Conservation (phyloP, 805 yeast species). For the Yamadazyma paraphyllophila region DNA sequence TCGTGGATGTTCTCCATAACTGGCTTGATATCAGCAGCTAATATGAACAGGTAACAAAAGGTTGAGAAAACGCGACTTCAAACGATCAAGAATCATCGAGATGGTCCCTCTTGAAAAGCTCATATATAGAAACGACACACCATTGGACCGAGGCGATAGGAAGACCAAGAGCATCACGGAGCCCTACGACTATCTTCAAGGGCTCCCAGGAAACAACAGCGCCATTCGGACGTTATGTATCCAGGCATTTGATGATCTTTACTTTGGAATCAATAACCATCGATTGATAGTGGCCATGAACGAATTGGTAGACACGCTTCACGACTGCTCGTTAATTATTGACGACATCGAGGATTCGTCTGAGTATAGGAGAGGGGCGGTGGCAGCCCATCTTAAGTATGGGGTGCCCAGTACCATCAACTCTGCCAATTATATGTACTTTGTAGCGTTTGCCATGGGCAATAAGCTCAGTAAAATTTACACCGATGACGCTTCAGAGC, state of each 20-base stretch:
- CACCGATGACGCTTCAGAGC: constrained; percentile 7
- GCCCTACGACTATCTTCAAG: constrained; percentile 32
- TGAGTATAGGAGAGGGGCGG: constrained; percentile 66
- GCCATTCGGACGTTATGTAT: constrained; percentile 30
- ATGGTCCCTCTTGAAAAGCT: background rate
- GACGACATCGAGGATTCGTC: constrained; percentile 91
- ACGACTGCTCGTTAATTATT: constrained; percentile 42
- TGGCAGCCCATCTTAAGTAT: constrained; percentile 73
- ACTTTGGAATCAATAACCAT: constrained; percentile 26
- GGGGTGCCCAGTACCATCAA: constrained; percentile 83
- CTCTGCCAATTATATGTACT: constrained; percentile 79
- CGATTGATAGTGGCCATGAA: constrained; percentile 24
- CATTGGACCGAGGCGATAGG: constrained; percentile 11
- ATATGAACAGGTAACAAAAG: background rate
- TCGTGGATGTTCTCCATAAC: constrained; percentile 13
- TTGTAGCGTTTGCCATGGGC: constrained; percentile 60
- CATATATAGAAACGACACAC: constrained; percentile 10
- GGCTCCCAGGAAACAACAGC: constrained; percentile 33
- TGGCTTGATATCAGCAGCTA: background rate
- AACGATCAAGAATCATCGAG: background rate
- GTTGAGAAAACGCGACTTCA: background rate
- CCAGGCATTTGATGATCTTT: constrained; percentile 32
- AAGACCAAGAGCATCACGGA: constrained; percentile 15
- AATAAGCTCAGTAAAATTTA: constrained; percentile 17
- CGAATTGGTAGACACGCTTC: constrained; percentile 32